Base-by-base conservation (phyloP, 2,329 filamentous ascomycete species). In the Beauveria sp. region DNA sequence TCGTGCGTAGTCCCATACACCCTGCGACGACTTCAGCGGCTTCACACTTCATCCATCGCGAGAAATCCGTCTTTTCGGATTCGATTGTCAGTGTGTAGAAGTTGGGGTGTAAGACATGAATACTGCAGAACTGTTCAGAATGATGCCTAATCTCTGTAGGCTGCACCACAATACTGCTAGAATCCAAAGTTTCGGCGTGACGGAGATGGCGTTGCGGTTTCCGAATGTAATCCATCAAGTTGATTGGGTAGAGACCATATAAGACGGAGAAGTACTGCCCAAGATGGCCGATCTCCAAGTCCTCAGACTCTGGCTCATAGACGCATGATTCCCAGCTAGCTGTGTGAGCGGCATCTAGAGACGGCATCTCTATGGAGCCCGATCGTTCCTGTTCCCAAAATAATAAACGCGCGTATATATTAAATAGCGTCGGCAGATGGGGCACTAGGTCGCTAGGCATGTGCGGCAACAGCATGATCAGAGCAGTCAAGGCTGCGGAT, bases 191-290 rank as follows among this genome's bases (percentile, higher is more conserved):
- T 65, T 90, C 85, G 46, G 88, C 85, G 68, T 89, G 87, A 52
- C 90, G 86, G 10, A 95, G 77, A 69, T 89, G 93, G 65, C 88
- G 85, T 66, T 91, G 86, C 3, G 90, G 90, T 69, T 93, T 93
- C 61, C 90, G 84, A 64, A 95, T 88, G 70, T 93, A 95, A 72
- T 88, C 88, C 84, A 91, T 89, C 67, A 95, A 91, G 70, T 93
- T 93, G 69, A 93, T 84, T 1, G 90, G 90, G 65, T 93, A 95
- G 5, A 95, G 76, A 0, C 90, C 91, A 67, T 95, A 95, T 0
- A 95, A 78, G 28, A 92, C 87, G 3, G 89, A 93, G 67, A 92
- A 95, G 72, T 91, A 93, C 66, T 87, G 84, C 58, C 86, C 75
- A 1, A 93, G 79, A 63, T 90, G 86, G 5, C 86, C 84, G 2